Conservation (phyloP, 768 basidiomycete genomes). For the Boletus tomentosulus region DNA sequence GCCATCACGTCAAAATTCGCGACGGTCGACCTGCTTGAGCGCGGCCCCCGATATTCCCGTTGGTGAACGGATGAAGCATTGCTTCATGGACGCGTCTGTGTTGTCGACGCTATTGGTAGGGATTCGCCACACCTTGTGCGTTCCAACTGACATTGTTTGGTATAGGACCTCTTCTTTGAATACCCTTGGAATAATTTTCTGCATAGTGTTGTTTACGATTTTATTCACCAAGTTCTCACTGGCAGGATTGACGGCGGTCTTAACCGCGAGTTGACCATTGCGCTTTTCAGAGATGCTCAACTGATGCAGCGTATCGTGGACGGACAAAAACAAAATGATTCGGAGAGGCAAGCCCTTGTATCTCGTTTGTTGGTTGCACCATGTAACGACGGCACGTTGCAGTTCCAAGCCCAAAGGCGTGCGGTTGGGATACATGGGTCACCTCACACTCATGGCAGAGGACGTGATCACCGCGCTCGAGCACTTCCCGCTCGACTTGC, state of each 20-base stretch:
- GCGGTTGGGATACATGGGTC: conserved; percentile 94
- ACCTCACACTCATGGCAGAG: conserved; percentile 91
- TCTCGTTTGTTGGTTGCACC: not conserved
- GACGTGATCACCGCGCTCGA: conserved; percentile 89
- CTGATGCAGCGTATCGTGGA: conserved; percentile 85
- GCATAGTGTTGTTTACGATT: conserved; percentile 93
- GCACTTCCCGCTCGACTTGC: conserved; percentile 79
- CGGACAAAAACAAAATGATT: conserved; percentile 77
- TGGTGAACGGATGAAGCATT: conserved; percentile 78
- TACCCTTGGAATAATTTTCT: conserved; percentile 98
- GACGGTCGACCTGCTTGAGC: conserved; percentile 39
- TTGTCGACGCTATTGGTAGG: conserved; percentile 74
- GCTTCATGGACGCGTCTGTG: conserved; percentile 71
- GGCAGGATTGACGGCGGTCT: conserved; percentile 78
- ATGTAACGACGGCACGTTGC: conserved; percentile 9
- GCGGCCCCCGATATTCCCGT: conserved; percentile 43
- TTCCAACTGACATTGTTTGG: not conserved
- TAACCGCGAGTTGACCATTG: conserved; percentile 79
- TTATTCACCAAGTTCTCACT: conserved; percentile 92
- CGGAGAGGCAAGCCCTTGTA: conserved; percentile 53
- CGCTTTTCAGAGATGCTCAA: conserved; percentile 81
- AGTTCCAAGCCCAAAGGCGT: conserved; percentile 73
- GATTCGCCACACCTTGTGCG: conserved; percentile 8
- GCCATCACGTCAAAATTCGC: conserved; percentile 53
- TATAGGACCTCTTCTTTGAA: conserved; percentile 88